Evolutionary conservation across 176 grass and related monocot species (phyloP), one percentile per base, ranked within the genome.

Genomic region (Neostapfia colusana): DNA sequence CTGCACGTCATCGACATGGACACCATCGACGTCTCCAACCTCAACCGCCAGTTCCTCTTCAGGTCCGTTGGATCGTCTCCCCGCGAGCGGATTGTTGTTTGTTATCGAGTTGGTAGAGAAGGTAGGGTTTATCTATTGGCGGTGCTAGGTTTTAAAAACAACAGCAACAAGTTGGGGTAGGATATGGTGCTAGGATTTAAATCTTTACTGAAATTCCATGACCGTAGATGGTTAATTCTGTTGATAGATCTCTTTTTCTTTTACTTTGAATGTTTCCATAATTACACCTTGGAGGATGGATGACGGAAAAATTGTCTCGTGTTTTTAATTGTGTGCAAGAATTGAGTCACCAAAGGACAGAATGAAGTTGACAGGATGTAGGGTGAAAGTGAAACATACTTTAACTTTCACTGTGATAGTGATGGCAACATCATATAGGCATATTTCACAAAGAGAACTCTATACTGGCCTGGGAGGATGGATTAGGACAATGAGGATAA

Each of bases 1-100:
- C 85, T 98, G 26, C 91, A 98, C 64, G 95, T 98, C 66, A 98
- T 98, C 40, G 95, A 98, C 69, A 98, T 98, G 91, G 95, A 98
- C 81, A 98, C 95, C 78, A 98, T 98, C 60, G 95, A 98, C 65
- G 87, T 98, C 11, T 98, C 95, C 76, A 98, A 98, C 60, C 91
- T 98, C 83, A 95, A 95, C 69, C 89, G 95, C 50, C 91, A 98
- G 92, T 98, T 98, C 85, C 89, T 98, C 51, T 98, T 98, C 87
- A 98, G 95, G 95, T 97, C 8, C 63, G 42, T 24, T 20, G 1
- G 40, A 18, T 6, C 73, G 10, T 21, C 6, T 8, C 35, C 18
- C 23, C 15, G n/a, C 31, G 4, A 17, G 51, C 37, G 41, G 67
- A 85, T 68, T 24, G 4, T 16, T 7, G 14, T 48, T 7, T 9